Evolutionary conservation across 345 rosid species (phyloP), one percentile per base, ranked within the genome.

Genomic region (Eucalyptus viminalis): DNA sequence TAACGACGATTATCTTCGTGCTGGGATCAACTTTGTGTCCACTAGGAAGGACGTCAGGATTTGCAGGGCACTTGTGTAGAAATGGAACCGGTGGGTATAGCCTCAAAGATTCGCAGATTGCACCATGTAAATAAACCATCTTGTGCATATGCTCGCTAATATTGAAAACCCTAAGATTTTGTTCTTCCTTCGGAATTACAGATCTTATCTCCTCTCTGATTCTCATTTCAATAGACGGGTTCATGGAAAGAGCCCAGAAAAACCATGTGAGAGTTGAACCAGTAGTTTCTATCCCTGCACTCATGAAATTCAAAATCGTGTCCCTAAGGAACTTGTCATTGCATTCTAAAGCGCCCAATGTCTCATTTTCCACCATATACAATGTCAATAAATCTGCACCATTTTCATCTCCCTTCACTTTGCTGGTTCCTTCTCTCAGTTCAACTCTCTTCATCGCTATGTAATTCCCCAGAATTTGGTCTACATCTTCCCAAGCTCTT

Each of bases 281-380:
- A 16, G 87, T 86, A 19, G 92, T 92, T 91, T 93, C 96, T 56
- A 95, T 80, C 29, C 96, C 96, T 9, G 96, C 96, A 47, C 92
- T 37, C 90, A 94, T 47, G 91, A 95, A 92, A 86, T 86, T 94
- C 51, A 94, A 25, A 60, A 95, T 49, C 37, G 91, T 95, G 88
- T 95, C 97, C 88, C 94, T 93, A 12, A 95, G 56, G 89, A 93
- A 95, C 69, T 91, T 90, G 29, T 93, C 93, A 72, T 86, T 83
- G 5, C 91, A 89, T 19, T 90, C 37, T 31, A 88, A 69, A 69
- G 13, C 86, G n/a, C 86, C 88, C 14, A 50, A 58, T 25, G 53
- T 88, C 62, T 29, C 43, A 22, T 87, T 87, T 29, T 91, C 88
- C 85, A 15, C 29, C 54, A 95, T 89, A 69, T 92, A 94, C 10